Conservation (phyloP, 2,329 filamentous ascomycete species). For the Botryotinia convoluta region DNA sequence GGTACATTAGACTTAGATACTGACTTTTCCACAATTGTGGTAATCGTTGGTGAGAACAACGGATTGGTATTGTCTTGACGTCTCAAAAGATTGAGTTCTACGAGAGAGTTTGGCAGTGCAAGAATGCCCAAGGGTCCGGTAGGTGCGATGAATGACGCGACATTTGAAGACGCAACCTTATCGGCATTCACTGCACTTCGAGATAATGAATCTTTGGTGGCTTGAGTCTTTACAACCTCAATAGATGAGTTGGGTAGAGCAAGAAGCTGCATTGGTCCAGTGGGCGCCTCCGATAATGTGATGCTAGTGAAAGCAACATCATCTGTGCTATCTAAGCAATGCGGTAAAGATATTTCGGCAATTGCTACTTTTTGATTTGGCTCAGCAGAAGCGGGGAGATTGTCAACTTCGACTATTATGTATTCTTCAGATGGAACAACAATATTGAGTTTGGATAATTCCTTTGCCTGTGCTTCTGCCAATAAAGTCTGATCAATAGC, state of each 20-base stretch:
- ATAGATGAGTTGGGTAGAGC: slow-evolving; percentile 49
- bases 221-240: not conserved
- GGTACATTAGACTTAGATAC: not conserved
- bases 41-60: no score
- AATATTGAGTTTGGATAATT: not conserved
- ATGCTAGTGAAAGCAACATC: not conserved
- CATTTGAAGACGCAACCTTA: slow-evolving; percentile 36
- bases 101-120: slow-evolving; percentile 50
- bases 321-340: not conserved
- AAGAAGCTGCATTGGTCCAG: slow-evolving; percentile 44
- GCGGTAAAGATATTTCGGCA: not conserved
- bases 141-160: slow-evolving; percentile 20
- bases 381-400: not conserved
- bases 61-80: not conserved
- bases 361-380: not conserved
- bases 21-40: not conserved
- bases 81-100: not conserved
- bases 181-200: not conserved
- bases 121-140: slow-evolving; percentile 44
- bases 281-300: slow-evolving; percentile 22
- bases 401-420: not conserved
- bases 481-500: slow-evolving; percentile 71
- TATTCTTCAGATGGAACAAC: not conserved
- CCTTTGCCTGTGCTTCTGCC: slow-evolving; percentile 44
- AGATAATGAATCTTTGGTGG: not conserved